These are phyloP conservation scores for Trichoderma arundinaceum DNA, from an alignment of 2,329 filamentous ascomycete species.

Conservation along the genomic window DNA sequence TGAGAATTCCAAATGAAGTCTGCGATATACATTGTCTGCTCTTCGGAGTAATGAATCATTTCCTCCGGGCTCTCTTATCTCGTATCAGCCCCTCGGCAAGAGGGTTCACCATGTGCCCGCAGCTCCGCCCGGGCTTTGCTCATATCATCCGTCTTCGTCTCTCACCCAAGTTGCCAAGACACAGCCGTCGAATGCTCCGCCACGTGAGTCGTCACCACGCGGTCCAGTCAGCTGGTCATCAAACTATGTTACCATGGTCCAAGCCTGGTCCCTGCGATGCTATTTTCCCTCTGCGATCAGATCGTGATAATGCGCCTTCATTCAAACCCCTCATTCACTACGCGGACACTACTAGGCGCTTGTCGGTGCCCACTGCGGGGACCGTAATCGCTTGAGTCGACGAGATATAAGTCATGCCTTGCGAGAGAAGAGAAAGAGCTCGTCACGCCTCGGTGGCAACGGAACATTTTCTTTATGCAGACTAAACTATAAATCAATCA, in stretches of 20 bases:
- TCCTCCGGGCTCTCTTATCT: neutral
- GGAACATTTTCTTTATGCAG: neutral
- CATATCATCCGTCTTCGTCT: neutral
- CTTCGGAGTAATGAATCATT: neutral
- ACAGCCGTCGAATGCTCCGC: neutral
- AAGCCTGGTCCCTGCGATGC: slow-evolving; percentile 1
- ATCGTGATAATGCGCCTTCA: slow-evolving; percentile 2
- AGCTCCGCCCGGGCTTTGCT: slow-evolving; percentile 1
- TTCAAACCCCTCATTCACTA: slow-evolving; percentile 14
- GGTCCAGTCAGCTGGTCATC: slow-evolving; percentile 20
- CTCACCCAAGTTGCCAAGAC: neutral
- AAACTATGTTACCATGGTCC: neutral
- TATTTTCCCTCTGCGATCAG: slow-evolving; percentile 1
- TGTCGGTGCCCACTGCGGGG: slow-evolving; percentile 10
- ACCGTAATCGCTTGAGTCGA: neutral
- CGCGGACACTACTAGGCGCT: slow-evolving; percentile 8
- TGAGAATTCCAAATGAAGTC: neutral
- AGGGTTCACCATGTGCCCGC: slow-evolving; percentile 8
- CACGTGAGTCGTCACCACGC: slow-evolving; percentile 19
- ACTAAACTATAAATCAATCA: neutral
- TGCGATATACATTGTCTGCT: neutral
- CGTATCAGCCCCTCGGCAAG: neutral
- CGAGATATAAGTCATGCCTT: neutral
- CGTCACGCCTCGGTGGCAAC: slow-evolving; percentile 5
- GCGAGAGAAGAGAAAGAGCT: neutral